Conservation (phyloP, 2,329 filamentous ascomycete species). For the Coniochaeta hoffmannii region DNA sequence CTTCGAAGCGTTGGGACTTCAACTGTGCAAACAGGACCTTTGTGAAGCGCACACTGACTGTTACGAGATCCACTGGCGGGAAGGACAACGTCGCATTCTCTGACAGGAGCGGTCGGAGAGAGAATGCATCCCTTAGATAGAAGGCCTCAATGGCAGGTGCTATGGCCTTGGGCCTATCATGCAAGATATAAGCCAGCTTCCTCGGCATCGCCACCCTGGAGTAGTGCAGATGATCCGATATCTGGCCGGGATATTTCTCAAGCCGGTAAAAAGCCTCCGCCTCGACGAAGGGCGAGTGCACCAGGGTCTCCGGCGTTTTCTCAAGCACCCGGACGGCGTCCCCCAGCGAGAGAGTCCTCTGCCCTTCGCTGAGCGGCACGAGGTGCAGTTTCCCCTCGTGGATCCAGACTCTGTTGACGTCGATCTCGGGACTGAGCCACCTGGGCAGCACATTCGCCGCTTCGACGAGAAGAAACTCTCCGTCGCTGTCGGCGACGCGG, state of each 20-base stretch:
- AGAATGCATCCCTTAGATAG: slow-evolving; percentile 78
- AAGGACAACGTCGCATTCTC: slow-evolving; percentile 53
- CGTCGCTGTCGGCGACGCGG: slow-evolving; percentile 77
- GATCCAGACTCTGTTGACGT: slow-evolving; percentile 85
- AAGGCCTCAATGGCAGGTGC: slow-evolving; percentile 84
- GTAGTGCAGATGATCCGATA: slow-evolving; percentile 68
- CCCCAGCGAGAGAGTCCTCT: slow-evolving; percentile 46
- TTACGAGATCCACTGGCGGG: slow-evolving; percentile 70
- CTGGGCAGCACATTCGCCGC: slow-evolving; percentile 79
- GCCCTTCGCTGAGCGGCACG: slow-evolving; percentile 48
- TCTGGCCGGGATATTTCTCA: slow-evolving; percentile 72
- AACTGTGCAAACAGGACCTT: slow-evolving; percentile 87
- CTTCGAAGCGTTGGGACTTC: slow-evolving; percentile 73
- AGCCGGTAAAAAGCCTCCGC: slow-evolving; percentile 87
- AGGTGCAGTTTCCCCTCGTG: slow-evolving; percentile 68
- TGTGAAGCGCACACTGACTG: slow-evolving; percentile 73
- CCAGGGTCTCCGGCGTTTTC: slow-evolving; percentile 46
- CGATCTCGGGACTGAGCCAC: slow-evolving; percentile 89
- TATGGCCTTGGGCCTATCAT: slow-evolving; percentile 66
- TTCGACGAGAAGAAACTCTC: slow-evolving; percentile 92
- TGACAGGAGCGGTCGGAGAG: slow-evolving; percentile 60
- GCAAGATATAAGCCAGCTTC: slow-evolving; percentile 72
- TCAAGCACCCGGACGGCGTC: slow-evolving; percentile 59
- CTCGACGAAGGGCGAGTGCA: slow-evolving; percentile 70
- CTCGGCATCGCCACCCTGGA: slow-evolving; percentile 69